Conservation (phyloP, 148 eudicot genomes). For the Camellia japonica region DNA sequence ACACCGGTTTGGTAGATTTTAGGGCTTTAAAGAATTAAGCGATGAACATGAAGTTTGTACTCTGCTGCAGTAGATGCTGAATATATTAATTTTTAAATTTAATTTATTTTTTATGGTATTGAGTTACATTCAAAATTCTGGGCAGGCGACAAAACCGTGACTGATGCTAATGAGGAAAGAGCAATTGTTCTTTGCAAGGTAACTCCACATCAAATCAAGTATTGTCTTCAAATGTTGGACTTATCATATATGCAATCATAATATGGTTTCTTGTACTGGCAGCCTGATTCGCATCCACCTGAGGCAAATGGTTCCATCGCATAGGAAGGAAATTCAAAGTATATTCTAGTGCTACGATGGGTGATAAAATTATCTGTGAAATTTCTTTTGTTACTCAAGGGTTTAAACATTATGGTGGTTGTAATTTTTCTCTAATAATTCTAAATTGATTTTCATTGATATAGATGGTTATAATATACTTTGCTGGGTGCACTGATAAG, state of each 20-base stretch:
- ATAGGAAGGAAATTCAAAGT: constrained; percentile 74
- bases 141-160: constrained; percentile 51
- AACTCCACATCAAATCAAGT: constrained; percentile 12
- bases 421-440: not conserved
- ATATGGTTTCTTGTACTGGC: constrained; percentile 22
- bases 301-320: constrained; percentile 49
- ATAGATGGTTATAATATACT: not conserved
- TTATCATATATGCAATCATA: constrained; percentile 1
- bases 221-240: constrained; percentile 11
- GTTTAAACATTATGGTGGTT: not conserved
- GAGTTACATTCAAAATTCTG: constrained; percentile 13
- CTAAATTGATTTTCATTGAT: not conserved
- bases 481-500: not conserved
- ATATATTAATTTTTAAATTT: not conserved
- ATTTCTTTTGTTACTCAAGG: not conserved
- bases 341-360: constrained; percentile 24
- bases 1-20: no score
- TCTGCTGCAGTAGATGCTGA: not conserved
- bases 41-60: not conserved
- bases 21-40: no score
- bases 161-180: constrained; percentile 56
- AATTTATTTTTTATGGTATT: not conserved
- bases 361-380: not conserved
- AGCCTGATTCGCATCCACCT: constrained; percentile 55
- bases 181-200: constrained; percentile 96